Conservation (phyloP, 169 alveolate species). For the Fabrea salina region DNA sequence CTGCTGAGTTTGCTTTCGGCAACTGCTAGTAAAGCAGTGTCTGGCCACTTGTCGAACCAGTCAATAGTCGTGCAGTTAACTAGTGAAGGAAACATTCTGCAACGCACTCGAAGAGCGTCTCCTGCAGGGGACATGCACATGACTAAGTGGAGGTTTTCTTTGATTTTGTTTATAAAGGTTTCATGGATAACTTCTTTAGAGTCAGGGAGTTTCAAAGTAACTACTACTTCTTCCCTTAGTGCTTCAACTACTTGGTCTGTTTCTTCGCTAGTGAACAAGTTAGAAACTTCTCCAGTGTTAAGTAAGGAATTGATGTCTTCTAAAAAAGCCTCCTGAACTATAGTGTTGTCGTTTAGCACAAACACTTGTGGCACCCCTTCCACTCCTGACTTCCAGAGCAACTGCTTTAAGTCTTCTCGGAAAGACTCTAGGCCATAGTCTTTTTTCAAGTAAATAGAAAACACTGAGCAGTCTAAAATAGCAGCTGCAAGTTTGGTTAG, state of each 20-base stretch:
- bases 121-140: slow-evolving; percentile 84
- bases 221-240: slow-evolving; percentile 62
- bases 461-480: slow-evolving; percentile 66
- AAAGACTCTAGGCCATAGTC: slow-evolving; percentile 70
- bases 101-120: slow-evolving; percentile 68
- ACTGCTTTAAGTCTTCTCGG: slow-evolving; percentile 83
- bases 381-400: slow-evolving; percentile 80
- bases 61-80: slow-evolving; percentile 78
- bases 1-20: slow-evolving; percentile 35
- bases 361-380: slow-evolving; percentile 77
- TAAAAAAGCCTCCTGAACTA: slow-evolving; percentile 74
- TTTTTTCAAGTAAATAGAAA: slow-evolving; percentile 75
- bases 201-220: slow-evolving; percentile 35
- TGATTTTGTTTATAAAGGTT: slow-evolving; percentile 69
- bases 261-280: slow-evolving; percentile 74
- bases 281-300: slow-evolving; percentile 83
- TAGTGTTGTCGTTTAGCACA: slow-evolving; percentile 77
- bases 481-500: slow-evolving; percentile 76
- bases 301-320: slow-evolving; percentile 81
- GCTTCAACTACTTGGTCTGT: slow-evolving; percentile 61
- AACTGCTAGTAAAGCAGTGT: slow-evolving; percentile 78
- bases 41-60: slow-evolving; percentile 86
- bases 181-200: slow-evolving; percentile 56
- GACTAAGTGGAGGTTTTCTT: slow-evolving; percentile 73
- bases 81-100: slow-evolving; percentile 84